Percentiles rank a stretch among this genome's conserved stretches.
Evolutionary conservation across 2,329 filamentous ascomycete species (phyloP).

Genomic region (Penicillium palitans): DNA sequence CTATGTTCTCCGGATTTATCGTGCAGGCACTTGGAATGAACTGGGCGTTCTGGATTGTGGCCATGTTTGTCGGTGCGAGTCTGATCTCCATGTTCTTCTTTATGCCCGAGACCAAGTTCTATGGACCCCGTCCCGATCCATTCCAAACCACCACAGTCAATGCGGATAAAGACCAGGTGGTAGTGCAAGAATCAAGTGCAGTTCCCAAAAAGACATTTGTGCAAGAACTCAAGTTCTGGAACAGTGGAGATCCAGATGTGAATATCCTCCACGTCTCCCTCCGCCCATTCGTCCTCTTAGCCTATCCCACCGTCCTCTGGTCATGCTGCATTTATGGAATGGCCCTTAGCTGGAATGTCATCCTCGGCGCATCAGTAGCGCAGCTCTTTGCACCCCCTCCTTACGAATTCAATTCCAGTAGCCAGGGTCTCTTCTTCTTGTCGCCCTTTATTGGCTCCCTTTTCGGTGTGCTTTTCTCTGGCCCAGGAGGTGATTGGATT

Average conservation of each 20-base stretch:
- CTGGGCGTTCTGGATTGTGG: constrained; percentile 22
- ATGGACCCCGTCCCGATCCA: constrained; percentile 20
- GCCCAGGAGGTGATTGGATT: constrained; percentile 20
- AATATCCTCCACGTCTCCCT: constrained; percentile 24
- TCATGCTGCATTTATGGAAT: constrained; percentile 28
- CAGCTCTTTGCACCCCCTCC: constrained; percentile 29
- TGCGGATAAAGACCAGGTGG: constrained; percentile 11
- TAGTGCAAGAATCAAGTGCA: constrained; percentile 6
- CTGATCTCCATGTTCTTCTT: constrained; percentile 24
- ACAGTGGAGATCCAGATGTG: constrained; percentile 20
- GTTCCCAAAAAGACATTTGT: constrained; percentile 6
- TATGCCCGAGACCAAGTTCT: constrained; percentile 30
- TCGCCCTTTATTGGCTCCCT: constrained; percentile 27
- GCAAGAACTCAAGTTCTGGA: constrained; percentile 18
- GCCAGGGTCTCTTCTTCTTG: constrained; percentile 29
- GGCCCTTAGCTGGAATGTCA: constrained; percentile 33
- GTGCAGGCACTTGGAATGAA: constrained; percentile 20
- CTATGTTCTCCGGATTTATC: constrained; percentile 28
- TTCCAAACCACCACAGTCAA: constrained; percentile 1
- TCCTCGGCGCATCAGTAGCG: constrained; percentile 27
- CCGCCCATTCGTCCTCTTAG: constrained; percentile 23
- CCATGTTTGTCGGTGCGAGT: constrained; percentile 23
- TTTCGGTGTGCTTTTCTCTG: constrained; percentile 25
- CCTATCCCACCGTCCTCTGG: constrained; percentile 29
- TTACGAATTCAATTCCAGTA: constrained; percentile 24